These are phyloP conservation scores for Pseudocercospora fijiensis DNA, from an alignment of 2,329 filamentous ascomycete species.

Conservation along the genomic window DNA sequence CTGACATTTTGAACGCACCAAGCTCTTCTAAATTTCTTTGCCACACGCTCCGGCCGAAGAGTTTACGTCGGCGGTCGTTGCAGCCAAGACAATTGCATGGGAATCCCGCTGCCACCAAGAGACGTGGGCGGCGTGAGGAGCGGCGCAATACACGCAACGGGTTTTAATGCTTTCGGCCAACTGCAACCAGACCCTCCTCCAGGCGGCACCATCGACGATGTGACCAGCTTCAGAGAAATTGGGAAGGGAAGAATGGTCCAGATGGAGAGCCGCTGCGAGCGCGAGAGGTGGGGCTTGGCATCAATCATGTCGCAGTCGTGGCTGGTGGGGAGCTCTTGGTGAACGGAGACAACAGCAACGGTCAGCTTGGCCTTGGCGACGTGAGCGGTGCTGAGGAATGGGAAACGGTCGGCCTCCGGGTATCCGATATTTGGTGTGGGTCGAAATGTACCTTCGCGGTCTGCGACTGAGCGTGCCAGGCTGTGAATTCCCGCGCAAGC, in stretches of 20 bases:
- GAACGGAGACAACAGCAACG: slow-evolving; percentile 57
- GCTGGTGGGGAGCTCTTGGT: slow-evolving; percentile 52
- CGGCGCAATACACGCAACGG: slow-evolving; percentile 21
- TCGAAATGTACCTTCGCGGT: slow-evolving; percentile 41
- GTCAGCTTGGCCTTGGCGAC: slow-evolving; percentile 55
- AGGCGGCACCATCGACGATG: neutral
- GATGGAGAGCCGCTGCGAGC: slow-evolving; percentile 49
- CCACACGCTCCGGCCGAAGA: no score
- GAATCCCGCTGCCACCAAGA: neutral
- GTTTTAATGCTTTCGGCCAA: slow-evolving; percentile 37
- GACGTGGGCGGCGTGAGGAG: neutral
- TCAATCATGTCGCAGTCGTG: slow-evolving; percentile 59
- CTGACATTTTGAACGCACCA: neutral
- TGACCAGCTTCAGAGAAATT: neutral
- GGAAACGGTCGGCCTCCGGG: slow-evolving; percentile 20
- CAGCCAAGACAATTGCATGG: neutral
- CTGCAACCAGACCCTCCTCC: slow-evolving; percentile 14
- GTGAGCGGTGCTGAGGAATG: slow-evolving; percentile 30
- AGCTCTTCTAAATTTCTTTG: no score
- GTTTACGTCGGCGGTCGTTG: neutral
- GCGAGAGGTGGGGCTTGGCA: slow-evolving; percentile 58
- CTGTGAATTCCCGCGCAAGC: neutral
- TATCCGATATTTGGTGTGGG: slow-evolving; percentile 53
- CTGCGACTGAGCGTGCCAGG: neutral
- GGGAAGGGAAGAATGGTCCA: slow-evolving; percentile 35